These are phyloP conservation scores for Quercus parvula DNA, from an alignment of 306 rosid genomes.

Conservation along the genomic window DNA sequence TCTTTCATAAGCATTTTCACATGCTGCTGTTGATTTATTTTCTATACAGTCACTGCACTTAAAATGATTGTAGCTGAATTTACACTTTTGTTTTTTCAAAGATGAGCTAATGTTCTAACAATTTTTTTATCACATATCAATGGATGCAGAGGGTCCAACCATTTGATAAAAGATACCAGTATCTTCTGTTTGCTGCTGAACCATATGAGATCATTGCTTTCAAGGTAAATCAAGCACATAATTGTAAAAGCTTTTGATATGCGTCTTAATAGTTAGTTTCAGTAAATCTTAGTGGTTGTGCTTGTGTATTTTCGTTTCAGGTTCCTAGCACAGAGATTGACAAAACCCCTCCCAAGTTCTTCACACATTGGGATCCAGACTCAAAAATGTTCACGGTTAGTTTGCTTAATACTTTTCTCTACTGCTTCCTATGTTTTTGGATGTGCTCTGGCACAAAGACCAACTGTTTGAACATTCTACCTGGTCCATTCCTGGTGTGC, in stretches of 20 bases:
- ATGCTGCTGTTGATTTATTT: not conserved
- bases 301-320: slow-evolving; percentile 37
- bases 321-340: slow-evolving; percentile 97
- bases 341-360: slow-evolving; percentile 86
- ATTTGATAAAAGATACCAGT: slow-evolving; percentile 48
- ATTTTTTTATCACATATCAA: not conserved
- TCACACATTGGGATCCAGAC: slow-evolving; percentile 99
- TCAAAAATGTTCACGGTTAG: slow-evolving; percentile 94
- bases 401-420: slow-evolving; percentile 10
- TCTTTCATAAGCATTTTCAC: not conserved
- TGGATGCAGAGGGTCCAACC: slow-evolving; percentile 46
- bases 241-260: not conserved
- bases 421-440: not conserved
- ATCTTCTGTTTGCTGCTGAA: slow-evolving; percentile 76
- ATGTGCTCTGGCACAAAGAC: not conserved
- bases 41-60: slow-evolving; percentile 2
- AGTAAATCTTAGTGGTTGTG: not conserved
- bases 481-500: not conserved
- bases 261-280: not conserved
- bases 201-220: slow-evolving; percentile 90
- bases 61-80: not conserved
- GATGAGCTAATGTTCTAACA: not conserved
- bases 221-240: slow-evolving; percentile 54
- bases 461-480: not conserved
- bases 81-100: not conserved